Conservation (phyloP, 2,329 filamentous ascomycete species). For the Tolypocladium guangdongense region DNA sequence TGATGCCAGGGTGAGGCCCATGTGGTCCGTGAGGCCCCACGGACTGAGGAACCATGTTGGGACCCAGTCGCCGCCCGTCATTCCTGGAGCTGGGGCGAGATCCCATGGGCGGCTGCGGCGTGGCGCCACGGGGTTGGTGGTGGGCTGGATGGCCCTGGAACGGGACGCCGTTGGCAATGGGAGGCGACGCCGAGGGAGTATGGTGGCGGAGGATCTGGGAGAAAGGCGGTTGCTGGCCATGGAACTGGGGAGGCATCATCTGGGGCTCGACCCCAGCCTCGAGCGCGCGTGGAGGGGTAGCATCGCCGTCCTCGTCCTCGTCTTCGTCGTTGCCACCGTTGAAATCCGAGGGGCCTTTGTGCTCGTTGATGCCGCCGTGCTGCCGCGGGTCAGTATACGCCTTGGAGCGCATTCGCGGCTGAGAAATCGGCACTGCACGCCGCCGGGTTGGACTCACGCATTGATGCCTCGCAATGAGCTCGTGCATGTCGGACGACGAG, state of each 20-base stretch:
- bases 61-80: constrained; percentile 63
- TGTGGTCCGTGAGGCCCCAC: constrained; percentile 44
- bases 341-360: constrained; percentile 92
- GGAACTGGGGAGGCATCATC: constrained; percentile 61
- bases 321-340: constrained; percentile 81
- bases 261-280: constrained; percentile 44
- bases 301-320: constrained; percentile 61
- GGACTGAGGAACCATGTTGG: constrained; percentile 59
- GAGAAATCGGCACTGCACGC: background rate
- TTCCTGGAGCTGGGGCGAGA: constrained; percentile 66
- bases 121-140: constrained; percentile 55
- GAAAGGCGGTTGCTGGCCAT: constrained; percentile 54
- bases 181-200: constrained; percentile 79
- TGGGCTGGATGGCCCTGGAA: constrained; percentile 42
- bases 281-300: constrained; percentile 55
- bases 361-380: constrained; percentile 89
- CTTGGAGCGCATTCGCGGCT: no score
- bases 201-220: constrained; percentile 73
- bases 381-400: constrained; percentile 23
- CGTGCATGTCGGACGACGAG: constrained; percentile 85
- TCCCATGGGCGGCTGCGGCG: constrained; percentile 63
- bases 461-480: constrained; percentile 79
- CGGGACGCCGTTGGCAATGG: constrained; percentile 66
- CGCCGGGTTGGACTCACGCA: constrained; percentile 53
- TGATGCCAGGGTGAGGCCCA: constrained; percentile 50